Percentiles rank a stretch among this genome's conserved stretches.
Conservation (phyloP, 306 rosid genomes). For the Ochetophila trinervis region DNA sequence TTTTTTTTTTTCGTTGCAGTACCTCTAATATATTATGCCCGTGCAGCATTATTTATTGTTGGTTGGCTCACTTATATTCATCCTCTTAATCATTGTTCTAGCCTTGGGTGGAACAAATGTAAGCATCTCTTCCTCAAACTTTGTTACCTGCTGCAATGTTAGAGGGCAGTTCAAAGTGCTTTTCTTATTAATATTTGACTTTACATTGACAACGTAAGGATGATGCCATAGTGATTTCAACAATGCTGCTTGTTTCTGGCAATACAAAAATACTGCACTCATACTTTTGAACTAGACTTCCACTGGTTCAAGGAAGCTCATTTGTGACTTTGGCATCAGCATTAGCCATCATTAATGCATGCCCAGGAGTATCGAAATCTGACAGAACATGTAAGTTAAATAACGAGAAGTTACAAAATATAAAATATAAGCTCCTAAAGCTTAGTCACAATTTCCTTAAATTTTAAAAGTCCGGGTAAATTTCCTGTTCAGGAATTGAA, state of each 20-base stretch:
- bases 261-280: conserved; percentile 74
- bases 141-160: conserved; percentile 22
- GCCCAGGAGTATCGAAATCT: conserved; percentile 81
- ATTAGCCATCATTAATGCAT: conserved; percentile 65
- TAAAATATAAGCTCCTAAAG: conserved; percentile 17
- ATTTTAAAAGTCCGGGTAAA: conserved; percentile 4
- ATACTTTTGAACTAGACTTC: conserved; percentile 84
- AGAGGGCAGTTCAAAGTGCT: conserved; percentile 8
- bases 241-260: conserved; percentile 87
- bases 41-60: conserved; percentile 88
- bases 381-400: conserved; percentile 64
- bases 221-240: conserved; percentile 80
- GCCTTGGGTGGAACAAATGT: conserved; percentile 86
- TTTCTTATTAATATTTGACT: conserved; percentile 11
- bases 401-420: conserved; percentile 5
- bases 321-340: conserved; percentile 91
- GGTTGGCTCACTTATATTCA: conserved; percentile 83
- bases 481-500: conserved; percentile 12
- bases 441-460: conserved; percentile 10
- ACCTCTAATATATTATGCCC: conserved; percentile 64
- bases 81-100: conserved; percentile 72
- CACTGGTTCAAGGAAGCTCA: conserved; percentile 97
- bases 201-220: conserved; percentile 57
- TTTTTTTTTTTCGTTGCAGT: conserved; percentile 53
- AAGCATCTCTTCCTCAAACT: conserved; percentile 32